Evolutionary conservation across 2,329 filamentous ascomycete species (phyloP).

Genomic region (Colletotrichum sp.): DNA sequence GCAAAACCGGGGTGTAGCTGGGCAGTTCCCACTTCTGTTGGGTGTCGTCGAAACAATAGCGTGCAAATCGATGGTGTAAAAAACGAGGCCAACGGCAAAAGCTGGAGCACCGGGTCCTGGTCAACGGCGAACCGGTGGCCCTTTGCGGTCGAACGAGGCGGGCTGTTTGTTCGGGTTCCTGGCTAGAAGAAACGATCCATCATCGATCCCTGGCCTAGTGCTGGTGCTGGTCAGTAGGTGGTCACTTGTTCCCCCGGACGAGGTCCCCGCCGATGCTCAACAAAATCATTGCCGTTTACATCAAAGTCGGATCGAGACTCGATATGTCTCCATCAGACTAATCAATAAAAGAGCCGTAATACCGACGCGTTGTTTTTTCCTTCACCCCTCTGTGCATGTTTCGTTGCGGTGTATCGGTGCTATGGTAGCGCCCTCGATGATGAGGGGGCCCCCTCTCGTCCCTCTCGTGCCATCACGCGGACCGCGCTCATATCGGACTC

Average conservation of each 20-base stretch:
- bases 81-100: neutral
- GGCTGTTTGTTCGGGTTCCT: neutral
- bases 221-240: neutral
- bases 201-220: neutral
- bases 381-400: neutral
- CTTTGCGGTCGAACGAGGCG: neutral
- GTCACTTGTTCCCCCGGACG: neutral
- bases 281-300: neutral
- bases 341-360: neutral
- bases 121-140: neutral
- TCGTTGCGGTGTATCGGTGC: neutral
- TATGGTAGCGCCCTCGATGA: neutral
- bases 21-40: slow-evolving; percentile 16
- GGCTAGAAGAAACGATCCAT: neutral
- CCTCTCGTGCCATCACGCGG: neutral
- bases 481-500: neutral
- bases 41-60: slow-evolving; percentile 8
- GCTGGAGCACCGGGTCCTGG: neutral
- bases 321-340: neutral
- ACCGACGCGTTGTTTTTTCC: neutral
- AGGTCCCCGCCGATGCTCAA: slow-evolving; percentile 9
- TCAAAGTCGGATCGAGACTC: neutral
- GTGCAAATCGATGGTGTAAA: neutral
- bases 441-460: neutral
- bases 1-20: neutral